Base-by-base conservation (phyloP, 495 filamentous ascomycete species). In the Aspergillus mulundensis region DNA sequence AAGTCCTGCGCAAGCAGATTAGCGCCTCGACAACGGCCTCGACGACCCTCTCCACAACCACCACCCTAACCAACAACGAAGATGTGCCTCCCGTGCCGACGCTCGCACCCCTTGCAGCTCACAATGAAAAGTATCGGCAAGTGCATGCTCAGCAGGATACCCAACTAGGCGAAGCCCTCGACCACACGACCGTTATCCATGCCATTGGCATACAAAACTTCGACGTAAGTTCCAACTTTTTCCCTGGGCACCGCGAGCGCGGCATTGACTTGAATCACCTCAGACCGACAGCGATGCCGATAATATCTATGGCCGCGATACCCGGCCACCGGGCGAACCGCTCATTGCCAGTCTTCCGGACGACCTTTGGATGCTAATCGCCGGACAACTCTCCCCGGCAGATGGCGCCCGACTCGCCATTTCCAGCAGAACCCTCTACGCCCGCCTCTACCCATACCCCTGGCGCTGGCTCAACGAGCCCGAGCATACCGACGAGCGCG, bases 131-230 rank as follows among this genome's bases (percentile, higher is more conserved):
- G 56, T 77, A 77, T 58, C 58, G 54, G 42, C 54, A 64, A 10
- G 24, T 61, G 1, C 66, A 70, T 47, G 59, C 65, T 3, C 55
- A 67, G 23, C 53, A 73, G 6, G 76, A 81, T 50, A 67, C 66
- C 1, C 77, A 81, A 55, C 65, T 77, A n/a, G 78, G 78, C 7
- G 78, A 81, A 54, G 65, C 65, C 50, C 61, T 62, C 48, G 77
- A 81, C 57, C 74, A 77, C 45, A 80, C 78, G 0, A 66, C 70
- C 11, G 71, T 80, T 16, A 65, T 81, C 24, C 78, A 81, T 54
- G 54, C 75, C 7, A 62, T 81, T 16, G 74, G 73, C 21, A 56
- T 75, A 39, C 63, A 71, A 14, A 77, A 76, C 15, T 60, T 70
- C 19, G 66, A 74, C 16, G 32, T 36, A 15, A 36, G 32, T 36